Base-by-base conservation (phyloP, 768 basidiomycete species). In the Rhodocollybia butyracea region DNA sequence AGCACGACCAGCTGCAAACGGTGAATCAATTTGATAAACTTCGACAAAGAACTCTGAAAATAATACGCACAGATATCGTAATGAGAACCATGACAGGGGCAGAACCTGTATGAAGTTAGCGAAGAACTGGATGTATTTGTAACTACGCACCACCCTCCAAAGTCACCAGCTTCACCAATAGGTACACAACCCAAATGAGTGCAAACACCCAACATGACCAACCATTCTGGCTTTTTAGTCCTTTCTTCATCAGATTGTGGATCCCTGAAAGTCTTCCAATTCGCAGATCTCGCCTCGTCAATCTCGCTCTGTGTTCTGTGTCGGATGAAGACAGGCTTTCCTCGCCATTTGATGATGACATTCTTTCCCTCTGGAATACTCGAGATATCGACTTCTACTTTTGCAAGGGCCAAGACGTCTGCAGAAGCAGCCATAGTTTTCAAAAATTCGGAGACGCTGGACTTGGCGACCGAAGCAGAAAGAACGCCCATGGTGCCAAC, bases 321-420 rank as follows among this genome's bases (percentile, higher is more conserved):
- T 61, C 97, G 85, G 70, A 99, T 94, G 80, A 98, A 98, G 53
- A 99, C 97, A 61, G 97, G 97, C 81, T 99, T 99, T 71, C 97
- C 97, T 67, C 97, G 91, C 97, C 97, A 99, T 79, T 98, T 94
- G 76, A 95, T 91, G 73, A 96, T 86, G 63, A 89, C 90, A 69
- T 96, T 95, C 83, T 94, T 95, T 72, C 94, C 94, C 81, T 98
- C 94, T 34, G 97, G 97, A 66, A 99, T 98, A 58, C 73, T 77
- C 53, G 76, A 73, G 58, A 99, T 84, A 36, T 96, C 93, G 57
- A 99, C 85, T 75, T 99, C 97, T 59, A 98, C 92, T 78, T 98
- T 98, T 58, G 97, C 97, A 61, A 98, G 81, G 47, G 97, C 97
- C 64, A 98, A 86, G 51, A 99, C 96, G 68, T 99, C 97, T 32